Conservation (phyloP, 331 rosid species). For the Malus hybrid region DNA sequence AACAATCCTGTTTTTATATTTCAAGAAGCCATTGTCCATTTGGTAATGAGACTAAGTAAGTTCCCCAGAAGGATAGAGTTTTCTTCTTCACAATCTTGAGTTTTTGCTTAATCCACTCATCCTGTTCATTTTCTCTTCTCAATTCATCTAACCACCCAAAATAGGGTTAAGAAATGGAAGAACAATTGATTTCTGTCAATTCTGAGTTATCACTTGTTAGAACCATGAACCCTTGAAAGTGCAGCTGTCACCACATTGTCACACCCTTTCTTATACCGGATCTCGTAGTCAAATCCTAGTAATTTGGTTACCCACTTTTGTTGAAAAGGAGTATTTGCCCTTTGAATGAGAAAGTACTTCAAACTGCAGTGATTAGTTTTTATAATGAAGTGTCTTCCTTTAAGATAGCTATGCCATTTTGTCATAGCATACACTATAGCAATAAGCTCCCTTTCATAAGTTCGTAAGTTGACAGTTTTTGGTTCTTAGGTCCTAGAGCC, state of each 20-base stretch:
- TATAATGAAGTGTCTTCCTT: neutral
- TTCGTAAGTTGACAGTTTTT: too few relatives aligned
- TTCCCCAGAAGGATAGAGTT: neutral
- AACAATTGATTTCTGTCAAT: too few relatives aligned
- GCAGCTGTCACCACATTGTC: neutral
- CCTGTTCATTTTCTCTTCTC: too few relatives aligned
- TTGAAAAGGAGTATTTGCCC: neutral
- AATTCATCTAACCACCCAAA: too few relatives aligned
- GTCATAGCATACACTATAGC: neutral
- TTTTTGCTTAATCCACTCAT: too few relatives aligned
- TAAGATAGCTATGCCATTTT: neutral
- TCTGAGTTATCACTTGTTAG: neutral
- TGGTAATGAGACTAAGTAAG: neutral
- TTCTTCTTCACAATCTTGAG: too few relatives aligned
- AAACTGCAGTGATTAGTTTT: neutral
- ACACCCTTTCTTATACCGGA: neutral
- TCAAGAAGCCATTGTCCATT: neutral
- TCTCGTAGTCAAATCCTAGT: neutral
- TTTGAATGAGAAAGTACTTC: too few relatives aligned
- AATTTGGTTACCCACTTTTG: neutral
- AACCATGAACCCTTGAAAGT: neutral
- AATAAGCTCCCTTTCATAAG: neutral
- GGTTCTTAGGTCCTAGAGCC: too few relatives aligned
- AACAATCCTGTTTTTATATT: neutral
- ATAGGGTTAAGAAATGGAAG: neutral